Base-by-base conservation (phyloP, 257 asterid genomes). In the Solanum dulcamara region DNA sequence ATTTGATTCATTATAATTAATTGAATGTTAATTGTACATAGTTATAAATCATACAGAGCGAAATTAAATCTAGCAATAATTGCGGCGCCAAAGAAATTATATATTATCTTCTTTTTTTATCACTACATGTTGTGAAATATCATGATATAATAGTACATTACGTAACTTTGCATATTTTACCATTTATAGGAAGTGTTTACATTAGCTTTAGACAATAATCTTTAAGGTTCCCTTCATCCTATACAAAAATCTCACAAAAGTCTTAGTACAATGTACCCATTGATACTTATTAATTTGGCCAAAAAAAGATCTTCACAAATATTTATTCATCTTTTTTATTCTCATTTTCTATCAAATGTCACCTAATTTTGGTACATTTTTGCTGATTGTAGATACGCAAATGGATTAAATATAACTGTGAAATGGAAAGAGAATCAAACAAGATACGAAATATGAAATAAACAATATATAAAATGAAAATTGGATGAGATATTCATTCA, bases 311-410 rank as follows among this genome's bases (percentile, higher is more conserved):
- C 28, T 77, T 77, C 40, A 48, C 18, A 10, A 12, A 80, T 57
- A n/a, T 2, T 48, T 15, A 10, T 60, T 46, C 74, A 9, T 70
- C 42, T 32, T 24, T 37, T 32, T 37, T 67, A 53, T 38, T 72
- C 15, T 30, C 80, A 53, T 18, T 12, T 18, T 55, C 42, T 13
- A 26, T 20, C 8, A 22, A 83, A 46, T 83, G 90, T 88, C 87
- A 37, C 90, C 82, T 86, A 80, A 57, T 68, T 33, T 80, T 46
- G 90, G 64, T 72, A 85, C 90, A 84, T 46, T 17, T 4, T 28
- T 77, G 18, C 64, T 77, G 28, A 11, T 28, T 28, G 83, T 77
- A 48, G 64, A 48, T 77, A 46, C 83, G 64, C 83, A 17, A 77
- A 48, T 48, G 64, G 64, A 77, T 48, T 28, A 77, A 40, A 22